Evolutionary conservation across 2,329 filamentous ascomycete genomes (phyloP).

Genomic region (Diplocarpon rosae): DNA sequence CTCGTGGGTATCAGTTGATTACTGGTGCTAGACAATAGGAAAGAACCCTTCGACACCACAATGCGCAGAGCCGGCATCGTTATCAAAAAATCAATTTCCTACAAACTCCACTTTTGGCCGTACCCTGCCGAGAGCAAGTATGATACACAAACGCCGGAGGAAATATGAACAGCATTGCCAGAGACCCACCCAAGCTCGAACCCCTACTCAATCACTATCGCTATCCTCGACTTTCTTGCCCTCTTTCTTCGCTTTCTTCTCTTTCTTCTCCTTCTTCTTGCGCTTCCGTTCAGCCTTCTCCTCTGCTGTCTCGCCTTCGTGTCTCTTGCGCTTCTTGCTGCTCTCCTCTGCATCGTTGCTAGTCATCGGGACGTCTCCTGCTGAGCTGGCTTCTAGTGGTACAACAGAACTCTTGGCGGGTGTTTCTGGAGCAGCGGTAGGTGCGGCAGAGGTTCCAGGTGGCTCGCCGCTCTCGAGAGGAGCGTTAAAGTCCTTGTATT

Average conservation of each 20-base stretch:
- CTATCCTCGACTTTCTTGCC: constrained; percentile 27
- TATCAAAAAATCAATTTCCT: constrained; percentile 6
- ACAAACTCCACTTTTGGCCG: constrained; percentile 15
- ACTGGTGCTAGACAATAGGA: no score
- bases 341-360: constrained; percentile 43
- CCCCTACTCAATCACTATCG: constrained; percentile 35
- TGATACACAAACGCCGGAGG: constrained; percentile 19
- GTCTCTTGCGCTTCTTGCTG: constrained; percentile 70
- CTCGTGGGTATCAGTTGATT: no score
- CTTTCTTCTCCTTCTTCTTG: constrained; percentile 39
- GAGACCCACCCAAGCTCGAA: constrained; percentile 2
- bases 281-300: constrained; percentile 44
- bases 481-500: constrained; percentile 82
- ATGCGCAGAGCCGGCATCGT: not conserved
- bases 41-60: no score
- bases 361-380: constrained; percentile 37
- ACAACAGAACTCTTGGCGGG: constrained; percentile 29
- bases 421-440: constrained; percentile 28
- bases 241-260: constrained; percentile 38
- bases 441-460: constrained; percentile 21
- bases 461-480: constrained; percentile 30
- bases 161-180: constrained; percentile 12
- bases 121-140: constrained; percentile 16
- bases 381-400: constrained; percentile 29
- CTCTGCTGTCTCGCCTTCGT: constrained; percentile 64